phyloP scores from a whole-genome alignment of 2,329 filamentous ascomycete species.

The Microsporum ferrugineum region DNA sequence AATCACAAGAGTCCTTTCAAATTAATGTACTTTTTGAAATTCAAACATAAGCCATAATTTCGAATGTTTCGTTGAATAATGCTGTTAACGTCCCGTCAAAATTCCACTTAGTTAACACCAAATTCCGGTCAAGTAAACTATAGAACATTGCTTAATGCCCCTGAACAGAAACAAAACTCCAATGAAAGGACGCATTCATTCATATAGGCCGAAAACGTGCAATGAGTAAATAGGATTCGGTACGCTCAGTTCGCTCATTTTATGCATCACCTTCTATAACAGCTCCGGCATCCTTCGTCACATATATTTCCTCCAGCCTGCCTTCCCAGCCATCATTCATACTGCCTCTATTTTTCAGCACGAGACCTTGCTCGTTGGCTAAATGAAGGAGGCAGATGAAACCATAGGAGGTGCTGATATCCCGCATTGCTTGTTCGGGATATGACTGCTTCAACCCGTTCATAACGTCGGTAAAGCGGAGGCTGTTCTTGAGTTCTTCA shows the following conservation, averaged over 20 bases:
- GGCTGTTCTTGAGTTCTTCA: constrained; percentile 33
- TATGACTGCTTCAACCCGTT: constrained; percentile 80
- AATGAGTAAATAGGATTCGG: background rate
- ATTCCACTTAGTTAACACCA: background rate
- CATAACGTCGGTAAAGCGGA: constrained; percentile 88
- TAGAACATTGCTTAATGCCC: background rate
- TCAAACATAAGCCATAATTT: background rate
- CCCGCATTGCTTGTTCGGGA: constrained; percentile 70
- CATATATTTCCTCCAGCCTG: constrained; percentile 36
- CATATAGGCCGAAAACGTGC: background rate
- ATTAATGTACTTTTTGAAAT: background rate
- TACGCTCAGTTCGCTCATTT: background rate
- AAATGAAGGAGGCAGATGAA: constrained; percentile 89
- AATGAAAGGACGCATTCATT: background rate
- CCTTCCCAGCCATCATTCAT: constrained; percentile 14
- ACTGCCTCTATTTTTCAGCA: constrained; percentile 51
- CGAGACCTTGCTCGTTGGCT: constrained; percentile 82
- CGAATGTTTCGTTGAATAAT: background rate
- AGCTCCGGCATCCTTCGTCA: constrained; percentile 30
- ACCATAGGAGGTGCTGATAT: constrained; percentile 86
- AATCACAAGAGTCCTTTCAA: background rate
- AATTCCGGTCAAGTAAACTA: background rate
- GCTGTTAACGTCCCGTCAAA: background rate
- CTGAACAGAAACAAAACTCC: background rate
- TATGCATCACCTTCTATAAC: constrained; percentile 16